Evolutionary conservation across 2,329 filamentous ascomycete species (phyloP).

Genomic region (Sphaerulina musiva): DNA sequence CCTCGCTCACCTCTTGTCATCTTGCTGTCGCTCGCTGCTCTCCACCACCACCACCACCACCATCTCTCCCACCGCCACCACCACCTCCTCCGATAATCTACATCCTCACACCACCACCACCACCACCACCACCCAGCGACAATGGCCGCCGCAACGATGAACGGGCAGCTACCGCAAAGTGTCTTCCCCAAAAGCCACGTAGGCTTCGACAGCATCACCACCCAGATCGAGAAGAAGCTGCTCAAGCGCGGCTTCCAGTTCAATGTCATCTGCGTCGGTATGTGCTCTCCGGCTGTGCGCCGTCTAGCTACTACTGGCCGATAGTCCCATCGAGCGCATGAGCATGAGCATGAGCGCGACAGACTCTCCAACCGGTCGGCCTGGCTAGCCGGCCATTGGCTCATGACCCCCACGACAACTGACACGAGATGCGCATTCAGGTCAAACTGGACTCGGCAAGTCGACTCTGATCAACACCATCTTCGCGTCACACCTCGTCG

Average conservation of each 20-base stretch:
- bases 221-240: slow-evolving; percentile 98
- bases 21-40: slow-evolving; percentile 6
- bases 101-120: background rate
- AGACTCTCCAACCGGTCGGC: background rate
- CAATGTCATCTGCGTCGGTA: slow-evolving; percentile 99
- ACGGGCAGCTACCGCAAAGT: slow-evolving; percentile 49
- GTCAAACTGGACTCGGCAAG: slow-evolving; percentile 97
- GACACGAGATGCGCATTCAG: slow-evolving; percentile 44
- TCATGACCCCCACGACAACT: background rate
- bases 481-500: slow-evolving; percentile 98
- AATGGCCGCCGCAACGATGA: slow-evolving; percentile 31
- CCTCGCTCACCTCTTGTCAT: slow-evolving; percentile 9
- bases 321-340: too few species aligned
- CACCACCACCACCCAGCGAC: slow-evolving; percentile 6
- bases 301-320: too few species aligned
- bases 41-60: background rate
- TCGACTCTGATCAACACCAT: slow-evolving; percentile 99
- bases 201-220: slow-evolving; percentile 99
- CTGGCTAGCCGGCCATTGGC: slow-evolving; percentile 2
- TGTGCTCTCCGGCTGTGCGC: slow-evolving; percentile 46
- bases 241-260: slow-evolving; percentile 99
- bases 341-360: too few species aligned
- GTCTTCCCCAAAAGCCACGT: slow-evolving; percentile 95
- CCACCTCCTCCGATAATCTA: background rate
- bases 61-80: background rate